Base-by-base conservation (phyloP, 1,139 yeast species). In the Taiozyma sp. region DNA sequence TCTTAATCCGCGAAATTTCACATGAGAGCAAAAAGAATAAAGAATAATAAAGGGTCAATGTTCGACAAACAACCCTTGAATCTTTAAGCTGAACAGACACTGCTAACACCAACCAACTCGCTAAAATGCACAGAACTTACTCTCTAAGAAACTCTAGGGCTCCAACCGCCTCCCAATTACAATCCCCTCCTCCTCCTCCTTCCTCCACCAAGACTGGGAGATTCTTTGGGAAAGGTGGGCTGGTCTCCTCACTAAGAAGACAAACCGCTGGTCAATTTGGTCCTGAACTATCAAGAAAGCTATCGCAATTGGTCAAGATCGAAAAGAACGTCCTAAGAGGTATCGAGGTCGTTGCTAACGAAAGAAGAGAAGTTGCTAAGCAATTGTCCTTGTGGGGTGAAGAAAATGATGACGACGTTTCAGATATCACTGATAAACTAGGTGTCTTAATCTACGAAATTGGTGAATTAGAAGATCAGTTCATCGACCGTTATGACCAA, bases 311-410 rank as follows among this genome's bases (percentile, higher is more conserved):
- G 70, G 92, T 93, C 69, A 93, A 93, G 82, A 87, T 90, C 80
- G 99, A 93, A 77, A 93, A 93, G 80, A 90, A 90, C 69, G 90
- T 93, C 56, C 87, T 92, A 90, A 84, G 97, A 71, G 84, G 96
- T 57, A 80, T 93, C 66, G 98, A 93, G 75, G 79, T 89, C 64
- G 91, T 92, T 57, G 95, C 97, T 59, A 83, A 89, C 70, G 99
- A 93, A 77, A 87, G 98, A 73, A 87, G 95, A 73, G 95, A 89
- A 67, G 97, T 90, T 62, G 99, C 99, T 65, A 90, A 87, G 76
- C 97, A 91, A 77, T 82, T 93, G 70, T 87, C 96, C 56, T 72
- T 87, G 58, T 93, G 99, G 99, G 99, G 99, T 76, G 96, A 92
- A 73, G 97, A 88, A 64, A 89, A 91, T 69, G 98, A 93, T 70